A percentile compares a stretch with the other conserved stretches of the same genome.
Conservation (phyloP, 2,329 filamentous ascomycete species). For the Hymenoscyphus scutula region DNA sequence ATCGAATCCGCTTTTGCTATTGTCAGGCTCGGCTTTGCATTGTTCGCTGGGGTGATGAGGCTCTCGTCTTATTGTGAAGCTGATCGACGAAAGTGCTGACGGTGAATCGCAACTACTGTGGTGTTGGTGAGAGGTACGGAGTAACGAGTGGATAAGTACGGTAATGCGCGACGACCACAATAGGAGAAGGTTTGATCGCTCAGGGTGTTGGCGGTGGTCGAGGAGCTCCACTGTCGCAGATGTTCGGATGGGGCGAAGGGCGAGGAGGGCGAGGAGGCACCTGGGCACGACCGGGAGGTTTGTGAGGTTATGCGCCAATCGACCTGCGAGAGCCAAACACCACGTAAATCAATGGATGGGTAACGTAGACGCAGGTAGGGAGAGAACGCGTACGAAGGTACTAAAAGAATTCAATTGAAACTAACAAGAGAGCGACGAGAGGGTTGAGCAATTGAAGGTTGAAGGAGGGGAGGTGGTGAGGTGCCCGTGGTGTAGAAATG, state of each 20-base stretch:
- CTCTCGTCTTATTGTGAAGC: background rate
- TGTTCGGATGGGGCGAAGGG: background rate
- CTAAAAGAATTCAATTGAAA: background rate
- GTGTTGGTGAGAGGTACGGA: no score
- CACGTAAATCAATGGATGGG: background rate
- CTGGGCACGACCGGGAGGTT: no score
- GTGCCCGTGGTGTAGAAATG: no score
- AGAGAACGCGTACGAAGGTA: background rate
- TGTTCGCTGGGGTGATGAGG: background rate
- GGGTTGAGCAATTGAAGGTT: background rate
- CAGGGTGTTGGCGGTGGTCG: background rate
- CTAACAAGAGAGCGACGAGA: background rate
- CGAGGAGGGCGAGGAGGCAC: no score
- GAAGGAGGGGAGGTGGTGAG: no score
- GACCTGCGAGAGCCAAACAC: background rate
- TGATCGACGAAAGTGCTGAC: background rate
- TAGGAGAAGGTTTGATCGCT: background rate
- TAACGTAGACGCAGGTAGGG: background rate
- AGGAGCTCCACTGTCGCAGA: slow-evolving; percentile 2
- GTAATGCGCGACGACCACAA: background rate
- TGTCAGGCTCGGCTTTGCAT: background rate
- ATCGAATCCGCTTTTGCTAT: slow-evolving; percentile 2
- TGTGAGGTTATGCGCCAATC: slow-evolving; percentile 1
- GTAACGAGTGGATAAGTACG: background rate
- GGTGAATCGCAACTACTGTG: background rate